Percentiles rank a stretch among this genome's conserved stretches.
Evolutionary conservation across 2,329 filamentous ascomycete species (phyloP).

Genomic region (Fusarium pseudonygamai): DNA sequence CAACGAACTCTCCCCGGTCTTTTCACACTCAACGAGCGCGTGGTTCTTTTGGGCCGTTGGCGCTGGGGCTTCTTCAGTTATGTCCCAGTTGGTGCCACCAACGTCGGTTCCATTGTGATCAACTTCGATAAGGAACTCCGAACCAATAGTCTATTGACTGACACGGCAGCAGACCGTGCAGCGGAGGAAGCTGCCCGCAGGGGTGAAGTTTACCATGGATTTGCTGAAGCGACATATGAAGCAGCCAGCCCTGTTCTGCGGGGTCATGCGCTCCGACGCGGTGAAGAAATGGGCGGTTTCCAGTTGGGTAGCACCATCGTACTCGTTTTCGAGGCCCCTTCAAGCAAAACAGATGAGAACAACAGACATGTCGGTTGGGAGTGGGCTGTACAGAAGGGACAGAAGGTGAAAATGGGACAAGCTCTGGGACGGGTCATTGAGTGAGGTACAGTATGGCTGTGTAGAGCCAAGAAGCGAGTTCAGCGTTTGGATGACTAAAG

Average conservation of each 20-base stretch:
- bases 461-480: slow-evolving; percentile 14
- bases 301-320: slow-evolving; percentile 95
- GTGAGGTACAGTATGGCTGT: slow-evolving; percentile 31
- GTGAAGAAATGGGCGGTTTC: slow-evolving; percentile 98
- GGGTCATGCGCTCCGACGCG: slow-evolving; percentile 83
- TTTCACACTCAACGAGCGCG: slow-evolving; percentile 95
- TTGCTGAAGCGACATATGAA: slow-evolving; percentile 89
- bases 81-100: slow-evolving; percentile 94
- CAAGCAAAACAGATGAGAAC: slow-evolving; percentile 63
- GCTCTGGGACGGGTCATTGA: slow-evolving; percentile 79
- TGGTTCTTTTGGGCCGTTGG: slow-evolving; percentile 93
- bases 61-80: slow-evolving; percentile 97
- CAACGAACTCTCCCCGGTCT: slow-evolving; percentile 91
- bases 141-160: slow-evolving; percentile 90
- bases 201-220: slow-evolving; percentile 89
- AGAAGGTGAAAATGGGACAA: slow-evolving; percentile 89
- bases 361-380: slow-evolving; percentile 75
- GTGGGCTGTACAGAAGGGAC: slow-evolving; percentile 88
- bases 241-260: slow-evolving; percentile 79
- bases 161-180: slow-evolving; percentile 88
- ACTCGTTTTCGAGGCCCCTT: slow-evolving; percentile 92
- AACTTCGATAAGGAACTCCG: slow-evolving; percentile 96
- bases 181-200: slow-evolving; percentile 79
- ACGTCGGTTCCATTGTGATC: slow-evolving; percentile 95
- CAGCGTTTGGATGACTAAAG: slow-evolving; percentile 17